Evolutionary conservation across 257 asterid species (phyloP), one percentile per base, ranked within the genome.

Genomic region (Solanum peruvianum): DNA sequence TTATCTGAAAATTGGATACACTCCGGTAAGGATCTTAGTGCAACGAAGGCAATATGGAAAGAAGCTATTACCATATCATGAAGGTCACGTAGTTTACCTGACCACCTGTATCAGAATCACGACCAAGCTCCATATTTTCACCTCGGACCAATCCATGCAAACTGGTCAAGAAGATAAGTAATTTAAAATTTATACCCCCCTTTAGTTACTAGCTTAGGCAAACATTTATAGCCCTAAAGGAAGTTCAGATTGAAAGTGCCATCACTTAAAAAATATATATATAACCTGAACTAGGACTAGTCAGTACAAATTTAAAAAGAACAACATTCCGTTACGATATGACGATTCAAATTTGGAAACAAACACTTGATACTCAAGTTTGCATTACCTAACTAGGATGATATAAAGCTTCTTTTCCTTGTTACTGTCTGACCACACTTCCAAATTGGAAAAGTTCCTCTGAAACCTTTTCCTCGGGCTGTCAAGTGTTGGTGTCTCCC

Each of bases 51-150:
- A 84, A 21, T 9, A 75, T 14, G 39, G 15, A 60, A 71, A 58
- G 72, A 13, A 45, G 21, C 29, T 52, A 52, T 47, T 2, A 75
- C 47, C 42, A 14, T 16, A 75, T 25, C 25, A 64, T 41, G 52
- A 18, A 60, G 60, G 42, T 49, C 11, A 7, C 16, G 8, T 49
- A 42, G 18, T 47, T 76, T 89, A 94, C 98, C 97, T 95, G 98
- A 75, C 98, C 98, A 67, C 98, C 98, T 1, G 98, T 95, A 84
- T 95, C 98, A 33, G 98, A 93, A 90, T 95, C 98, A 80, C 98
- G 93, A 87, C 98, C 98, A 86, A 95, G 98, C 92, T 95, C 98
- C 98, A 95, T 95, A 87, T 95, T 93, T 83, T 95, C 98, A 86
- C 98, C 98, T 41, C 98, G 96, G 70, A 95, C 97, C 88, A 95